These are phyloP conservation scores for Isoetes taiwanensis DNA, from an alignment of 75 land plant genomes.

Conservation along the genomic window DNA sequence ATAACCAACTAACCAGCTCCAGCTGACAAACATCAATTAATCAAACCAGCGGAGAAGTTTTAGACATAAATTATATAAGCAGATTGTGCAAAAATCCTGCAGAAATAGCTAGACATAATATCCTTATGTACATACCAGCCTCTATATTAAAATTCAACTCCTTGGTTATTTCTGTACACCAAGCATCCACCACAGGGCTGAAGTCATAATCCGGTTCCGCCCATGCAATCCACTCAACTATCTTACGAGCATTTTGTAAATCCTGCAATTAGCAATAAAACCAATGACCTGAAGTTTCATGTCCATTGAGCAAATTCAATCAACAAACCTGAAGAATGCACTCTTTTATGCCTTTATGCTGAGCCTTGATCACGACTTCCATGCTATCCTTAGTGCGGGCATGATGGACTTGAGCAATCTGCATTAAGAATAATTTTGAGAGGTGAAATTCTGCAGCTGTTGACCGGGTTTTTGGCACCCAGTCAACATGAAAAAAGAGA, in stretches of 20 bases:
- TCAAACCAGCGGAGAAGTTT: no score
- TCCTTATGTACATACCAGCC: constrained; percentile 74
- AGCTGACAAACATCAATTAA: no score
- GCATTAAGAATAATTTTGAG: no score
- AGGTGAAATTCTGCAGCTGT: no score
- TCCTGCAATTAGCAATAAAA: constrained; percentile 43
- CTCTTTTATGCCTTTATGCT: constrained; percentile 74
- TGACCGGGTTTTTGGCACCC: no score
- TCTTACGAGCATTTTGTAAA: constrained; percentile 70
- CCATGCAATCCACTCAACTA: constrained; percentile 97
- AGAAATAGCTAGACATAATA: no score
- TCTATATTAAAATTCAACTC: constrained; percentile 86
- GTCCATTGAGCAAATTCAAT: no score
- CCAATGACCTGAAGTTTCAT: no score
- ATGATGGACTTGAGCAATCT: constrained; percentile 94
- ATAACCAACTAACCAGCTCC: no score
- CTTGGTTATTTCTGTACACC: constrained; percentile 94
- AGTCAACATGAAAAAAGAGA: no score
- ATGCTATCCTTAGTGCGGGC: constrained; percentile 46
- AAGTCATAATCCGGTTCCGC: constrained; percentile 91
- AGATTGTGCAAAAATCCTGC: no score
- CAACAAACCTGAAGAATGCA: constrained; percentile 80
- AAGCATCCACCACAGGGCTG: constrained; percentile 84
- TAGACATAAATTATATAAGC: no score
- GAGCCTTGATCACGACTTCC: constrained; percentile 91